Evolutionary conservation across 1,284 basidiomycete genomes (phyloP).

Genomic region (Amylostereum chailletii): DNA sequence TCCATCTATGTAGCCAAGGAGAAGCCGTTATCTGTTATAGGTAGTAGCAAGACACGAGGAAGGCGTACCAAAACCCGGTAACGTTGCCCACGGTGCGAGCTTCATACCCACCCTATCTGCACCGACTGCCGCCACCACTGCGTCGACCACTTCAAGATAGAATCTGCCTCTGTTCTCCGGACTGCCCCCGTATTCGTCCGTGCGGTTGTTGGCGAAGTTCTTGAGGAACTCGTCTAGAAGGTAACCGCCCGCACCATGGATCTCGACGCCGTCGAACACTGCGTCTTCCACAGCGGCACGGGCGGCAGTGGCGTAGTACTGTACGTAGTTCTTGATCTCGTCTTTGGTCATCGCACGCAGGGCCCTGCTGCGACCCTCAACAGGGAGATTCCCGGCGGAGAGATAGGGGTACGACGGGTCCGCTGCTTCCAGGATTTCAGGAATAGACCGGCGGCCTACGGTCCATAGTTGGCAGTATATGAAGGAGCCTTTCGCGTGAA

Average conservation of each 20-base stretch:
- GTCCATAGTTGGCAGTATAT: conserved; percentile 38
- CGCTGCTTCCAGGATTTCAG: conserved; percentile 17
- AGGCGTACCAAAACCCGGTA: too few relatives aligned
- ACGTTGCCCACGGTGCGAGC: conserved; percentile 26
- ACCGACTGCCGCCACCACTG: conserved; percentile 18
- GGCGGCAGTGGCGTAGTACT: conserved; percentile 14
- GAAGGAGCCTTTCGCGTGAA: conserved; percentile 28
- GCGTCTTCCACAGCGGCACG: conserved; percentile 14
- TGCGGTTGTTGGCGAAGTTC: conserved; percentile 37
- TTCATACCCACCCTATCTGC: conserved; percentile 27
- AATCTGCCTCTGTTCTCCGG: conserved; percentile 47
- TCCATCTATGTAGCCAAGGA: too few relatives aligned
- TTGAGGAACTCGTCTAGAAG: conserved; percentile 31
- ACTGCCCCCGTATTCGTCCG: conserved; percentile 51
- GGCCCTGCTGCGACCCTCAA: conserved; percentile 25
- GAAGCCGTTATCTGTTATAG: too few relatives aligned
- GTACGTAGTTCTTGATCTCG: conserved; percentile 19
- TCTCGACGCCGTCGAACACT: conserved; percentile 27
- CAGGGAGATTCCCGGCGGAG: conserved; percentile 31
- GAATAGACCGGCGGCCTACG: conserved; percentile 26
- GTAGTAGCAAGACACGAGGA: too few relatives aligned
- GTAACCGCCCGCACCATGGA: conserved; percentile 31
- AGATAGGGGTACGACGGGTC: conserved; percentile 26
- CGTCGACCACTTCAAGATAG: conserved; percentile 31
- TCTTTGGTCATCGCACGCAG: conserved; percentile 15